phyloP scores from a whole-genome alignment of 225 moss, liverwort and hornwort genomes.

The Sphagnum tenellum region DNA sequence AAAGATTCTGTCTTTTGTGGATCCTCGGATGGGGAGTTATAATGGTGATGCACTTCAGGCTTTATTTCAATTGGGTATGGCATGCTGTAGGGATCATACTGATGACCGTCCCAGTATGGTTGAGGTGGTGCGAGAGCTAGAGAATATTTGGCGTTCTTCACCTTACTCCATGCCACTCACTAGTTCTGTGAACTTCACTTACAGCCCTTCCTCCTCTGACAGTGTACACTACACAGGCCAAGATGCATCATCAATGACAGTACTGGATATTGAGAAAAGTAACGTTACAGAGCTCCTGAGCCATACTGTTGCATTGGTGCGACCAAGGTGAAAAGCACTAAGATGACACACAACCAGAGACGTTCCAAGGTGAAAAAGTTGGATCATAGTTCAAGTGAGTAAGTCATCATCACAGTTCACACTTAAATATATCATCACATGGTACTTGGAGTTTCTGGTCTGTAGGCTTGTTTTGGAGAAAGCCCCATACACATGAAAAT shows the following conservation, averaged over 20 bases:
- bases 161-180: not conserved
- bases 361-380: too few species aligned
- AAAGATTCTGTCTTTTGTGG: conserved; percentile 1
- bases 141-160: conserved; percentile 5
- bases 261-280: not conserved
- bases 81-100: conserved; percentile 4
- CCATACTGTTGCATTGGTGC: not conserved
- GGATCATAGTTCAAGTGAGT: too few species aligned
- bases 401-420: too few species aligned
- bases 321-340: not conserved
- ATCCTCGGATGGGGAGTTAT: conserved; percentile 4
- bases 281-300: conserved; percentile 1
- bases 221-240: not conserved
- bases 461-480: too few species aligned
- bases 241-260: not conserved
- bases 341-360: too few species aligned
- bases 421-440: too few species aligned
- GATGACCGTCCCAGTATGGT: conserved; percentile 5
- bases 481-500: too few species aligned
- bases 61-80: conserved; percentile 1
- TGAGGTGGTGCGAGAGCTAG: conserved; percentile 10
- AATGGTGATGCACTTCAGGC: not conserved
- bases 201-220: not conserved
- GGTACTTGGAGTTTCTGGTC: too few species aligned
- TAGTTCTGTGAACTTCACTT: not conserved